Evolutionary conservation across 257 asterid genomes (phyloP).

Genomic region (Solanum virginianum): DNA sequence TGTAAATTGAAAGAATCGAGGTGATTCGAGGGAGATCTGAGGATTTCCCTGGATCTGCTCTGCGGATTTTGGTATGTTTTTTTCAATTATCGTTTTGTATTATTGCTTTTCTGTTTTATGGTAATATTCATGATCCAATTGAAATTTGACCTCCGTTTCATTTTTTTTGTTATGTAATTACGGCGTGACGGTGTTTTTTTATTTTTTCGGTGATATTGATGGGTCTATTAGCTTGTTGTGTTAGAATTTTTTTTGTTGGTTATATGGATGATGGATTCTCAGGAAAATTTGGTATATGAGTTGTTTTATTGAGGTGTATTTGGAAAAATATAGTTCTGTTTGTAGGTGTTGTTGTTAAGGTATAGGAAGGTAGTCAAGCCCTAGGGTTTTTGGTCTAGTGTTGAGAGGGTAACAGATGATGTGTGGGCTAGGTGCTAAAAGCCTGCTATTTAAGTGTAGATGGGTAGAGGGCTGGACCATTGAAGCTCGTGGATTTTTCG

Average conservation of each 20-base stretch:
- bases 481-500: neutral
- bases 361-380: neutral
- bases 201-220: neutral
- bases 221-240: neutral
- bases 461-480: neutral
- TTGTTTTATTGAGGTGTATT: neutral
- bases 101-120: neutral
- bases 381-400: neutral
- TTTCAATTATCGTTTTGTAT: neutral
- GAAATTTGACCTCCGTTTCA: neutral
- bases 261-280: neutral
- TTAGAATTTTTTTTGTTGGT: neutral
- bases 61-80: neutral
- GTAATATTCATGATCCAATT: neutral
- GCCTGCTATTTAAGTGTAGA: neutral
- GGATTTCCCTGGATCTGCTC: neutral
- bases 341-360: neutral
- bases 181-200: neutral
- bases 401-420: neutral
- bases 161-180: neutral
- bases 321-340: neutral
- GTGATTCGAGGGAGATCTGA: neutral
- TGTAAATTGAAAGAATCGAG: neutral
- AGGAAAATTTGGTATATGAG: neutral
- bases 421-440: neutral